Conservation (phyloP, 352 stramenopile species). For the Pythium pyrilobum region DNA sequence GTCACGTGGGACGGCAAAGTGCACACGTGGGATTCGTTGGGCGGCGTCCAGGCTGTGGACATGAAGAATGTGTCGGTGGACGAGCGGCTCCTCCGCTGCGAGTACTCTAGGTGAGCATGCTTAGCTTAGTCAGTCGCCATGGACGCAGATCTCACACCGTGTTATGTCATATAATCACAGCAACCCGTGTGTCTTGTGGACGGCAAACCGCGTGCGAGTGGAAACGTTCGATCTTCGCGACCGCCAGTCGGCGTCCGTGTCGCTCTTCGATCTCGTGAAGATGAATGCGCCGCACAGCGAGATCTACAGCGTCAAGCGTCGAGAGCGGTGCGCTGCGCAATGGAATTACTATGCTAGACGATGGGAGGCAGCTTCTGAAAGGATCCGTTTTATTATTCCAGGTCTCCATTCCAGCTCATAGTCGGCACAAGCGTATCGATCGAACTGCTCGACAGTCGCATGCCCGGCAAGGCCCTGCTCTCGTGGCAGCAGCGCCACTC, state of each 20-base stretch:
- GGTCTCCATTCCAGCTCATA: conserved; percentile 65
- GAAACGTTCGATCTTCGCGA: conserved; percentile 48
- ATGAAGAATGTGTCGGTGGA: conserved; percentile 16
- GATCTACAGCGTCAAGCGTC: conserved; percentile 64
- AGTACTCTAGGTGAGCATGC: conserved; percentile 57
- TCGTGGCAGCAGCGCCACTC: conserved; percentile 44
- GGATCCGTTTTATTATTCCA: conserved; percentile 7
- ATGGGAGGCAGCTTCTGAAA: background rate
- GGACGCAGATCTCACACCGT: background rate
- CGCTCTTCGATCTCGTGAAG: conserved; percentile 47
- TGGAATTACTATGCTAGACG: too few relatives aligned
- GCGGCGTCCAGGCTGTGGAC: conserved; percentile 30
- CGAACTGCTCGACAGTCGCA: conserved; percentile 66
- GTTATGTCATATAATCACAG: conserved; percentile 16
- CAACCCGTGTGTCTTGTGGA: conserved; percentile 70
- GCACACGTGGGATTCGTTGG: conserved; percentile 44
- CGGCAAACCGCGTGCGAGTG: conserved; percentile 35
- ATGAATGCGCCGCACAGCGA: conserved; percentile 29
- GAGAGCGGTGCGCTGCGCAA: conserved; percentile 36
- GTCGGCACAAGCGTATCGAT: conserved; percentile 60
- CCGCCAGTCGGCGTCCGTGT: conserved; percentile 16
- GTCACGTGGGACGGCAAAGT: conserved; percentile 41
- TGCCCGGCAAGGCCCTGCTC: conserved; percentile 47
- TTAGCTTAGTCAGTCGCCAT: background rate
- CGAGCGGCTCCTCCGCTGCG: conserved; percentile 49